Evolutionary conservation across 176 grass and related monocot genomes (phyloP).

Genomic region (Oryza rufipogon): DNA sequence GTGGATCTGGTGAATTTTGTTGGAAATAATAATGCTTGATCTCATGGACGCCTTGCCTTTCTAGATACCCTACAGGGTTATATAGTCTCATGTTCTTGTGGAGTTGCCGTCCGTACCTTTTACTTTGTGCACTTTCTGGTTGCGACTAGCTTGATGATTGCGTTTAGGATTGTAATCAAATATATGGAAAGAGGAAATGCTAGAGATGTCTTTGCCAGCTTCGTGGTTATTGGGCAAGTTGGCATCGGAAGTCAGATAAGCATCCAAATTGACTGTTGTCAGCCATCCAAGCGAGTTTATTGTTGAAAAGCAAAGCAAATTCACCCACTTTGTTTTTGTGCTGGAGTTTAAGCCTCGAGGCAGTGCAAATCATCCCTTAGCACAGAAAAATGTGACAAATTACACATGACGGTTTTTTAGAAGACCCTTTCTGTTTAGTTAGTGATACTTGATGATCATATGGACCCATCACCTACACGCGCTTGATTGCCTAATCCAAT

Average conservation of each 20-base stretch:
- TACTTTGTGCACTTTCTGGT: neutral
- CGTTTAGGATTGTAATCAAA: constrained; percentile 9
- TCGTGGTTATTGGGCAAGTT: neutral
- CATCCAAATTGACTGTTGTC: neutral
- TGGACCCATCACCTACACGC: neutral
- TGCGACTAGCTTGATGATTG: neutral
- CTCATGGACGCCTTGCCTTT: neutral
- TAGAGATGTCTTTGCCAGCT: neutral
- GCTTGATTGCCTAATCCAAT: neutral
- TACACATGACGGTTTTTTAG: neutral
- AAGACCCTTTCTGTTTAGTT: neutral
- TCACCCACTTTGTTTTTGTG: neutral
- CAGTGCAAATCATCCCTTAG: neutral
- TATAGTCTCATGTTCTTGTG: neutral
- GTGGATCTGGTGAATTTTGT: constrained; percentile 32
- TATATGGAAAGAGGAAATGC: neutral
- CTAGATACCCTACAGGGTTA: neutral
- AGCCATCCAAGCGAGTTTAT: neutral
- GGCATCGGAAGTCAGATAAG: neutral
- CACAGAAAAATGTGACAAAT: neutral
- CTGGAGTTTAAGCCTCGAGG: neutral
- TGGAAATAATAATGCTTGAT: neutral
- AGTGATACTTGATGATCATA: neutral
- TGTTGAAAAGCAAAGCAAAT: neutral
- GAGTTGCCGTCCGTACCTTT: neutral